Evolutionary conservation across 2,329 filamentous ascomycete genomes (phyloP), one percentile per base, ranked within the genome.

Genomic region (Emergomyces orientalis): DNA sequence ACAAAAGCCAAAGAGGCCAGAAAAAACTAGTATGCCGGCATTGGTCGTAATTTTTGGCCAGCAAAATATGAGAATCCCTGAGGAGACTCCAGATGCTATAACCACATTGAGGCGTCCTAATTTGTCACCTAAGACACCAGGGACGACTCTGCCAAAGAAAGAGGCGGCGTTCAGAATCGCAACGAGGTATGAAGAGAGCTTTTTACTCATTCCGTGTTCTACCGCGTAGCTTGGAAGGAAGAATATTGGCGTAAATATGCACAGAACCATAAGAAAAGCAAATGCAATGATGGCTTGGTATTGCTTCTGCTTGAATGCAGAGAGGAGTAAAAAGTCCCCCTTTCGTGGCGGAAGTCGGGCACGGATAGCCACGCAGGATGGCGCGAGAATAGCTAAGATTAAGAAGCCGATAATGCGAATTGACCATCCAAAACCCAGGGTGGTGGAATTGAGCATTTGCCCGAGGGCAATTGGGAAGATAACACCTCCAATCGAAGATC

Each of bases 161-260:
- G 82, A 85, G 1, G 85, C 82, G 0, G 79, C 83, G 69, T 90
- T 90, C 67, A 89, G 77, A 64, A 90, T 85, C 1, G 87, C 81
- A 1, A 90, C 74, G 19, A 89, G 78, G 69, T 88, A 89, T 67
- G 84, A 87, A 0, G 84, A 82, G 0, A 89, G 71, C 0, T 80
- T 78, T 1, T 77, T 66, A 62, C 74, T 75, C 76, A 85, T 82
- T 65, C 88, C 81, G n/a, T 79, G 77, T 73, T 85, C 84, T 30
- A 83, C 82, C 25, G 81, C 81, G 70, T 85, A 84, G 64, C 83
- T 80, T 19, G 79, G 80, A 41, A 82, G 64, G 69, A 79, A 82
- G 41, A 78, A 80, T 62, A 82, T 71, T 67, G 84, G 82, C 67
- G 82, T 79, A 62, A 74, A 79, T 19, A 78, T 52, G 64, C 73